Evolutionary conservation across 192 early-diverging fungal genomes (phyloP).

Genomic region (Mortierella alpina): DNA sequence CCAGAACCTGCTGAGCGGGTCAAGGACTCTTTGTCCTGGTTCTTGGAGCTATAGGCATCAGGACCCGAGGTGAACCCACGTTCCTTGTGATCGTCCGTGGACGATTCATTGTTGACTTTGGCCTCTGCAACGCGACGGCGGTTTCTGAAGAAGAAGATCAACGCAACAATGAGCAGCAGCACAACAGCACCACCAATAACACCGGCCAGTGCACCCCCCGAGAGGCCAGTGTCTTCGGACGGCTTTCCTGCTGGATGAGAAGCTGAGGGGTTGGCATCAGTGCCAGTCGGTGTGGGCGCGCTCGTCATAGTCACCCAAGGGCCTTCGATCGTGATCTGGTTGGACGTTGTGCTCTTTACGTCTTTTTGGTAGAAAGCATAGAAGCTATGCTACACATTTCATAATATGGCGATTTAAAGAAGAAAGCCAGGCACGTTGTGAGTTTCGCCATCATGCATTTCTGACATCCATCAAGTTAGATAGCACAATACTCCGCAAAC

Average conservation of each 20-base stretch:
- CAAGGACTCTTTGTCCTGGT: slow-evolving; percentile 40
- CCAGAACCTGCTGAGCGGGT: slow-evolving; percentile 25
- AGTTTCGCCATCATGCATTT: background rate
- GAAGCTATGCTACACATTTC: slow-evolving; percentile 25
- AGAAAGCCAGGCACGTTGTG: too few relatives aligned
- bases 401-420: background rate
- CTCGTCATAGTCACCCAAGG: background rate
- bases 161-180: background rate
- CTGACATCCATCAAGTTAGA: background rate
- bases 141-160: slow-evolving; percentile 31
- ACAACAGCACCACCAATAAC: slow-evolving; percentile 30
- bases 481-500: background rate
- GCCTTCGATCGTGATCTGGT: slow-evolving; percentile 11
- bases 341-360: background rate
- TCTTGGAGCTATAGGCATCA: slow-evolving; percentile 4
- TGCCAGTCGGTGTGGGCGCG: background rate
- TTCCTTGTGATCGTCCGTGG: slow-evolving; percentile 24
- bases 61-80: slow-evolving; percentile 7
- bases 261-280: background rate
- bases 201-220: slow-evolving; percentile 15
- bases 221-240: slow-evolving; percentile 8
- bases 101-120: background rate
- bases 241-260: background rate
- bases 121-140: slow-evolving; percentile 30
- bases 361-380: slow-evolving; percentile 11